phyloP scores from a whole-genome alignment of 805 yeast genomes.

The Teunomyces kruisii region DNA sequence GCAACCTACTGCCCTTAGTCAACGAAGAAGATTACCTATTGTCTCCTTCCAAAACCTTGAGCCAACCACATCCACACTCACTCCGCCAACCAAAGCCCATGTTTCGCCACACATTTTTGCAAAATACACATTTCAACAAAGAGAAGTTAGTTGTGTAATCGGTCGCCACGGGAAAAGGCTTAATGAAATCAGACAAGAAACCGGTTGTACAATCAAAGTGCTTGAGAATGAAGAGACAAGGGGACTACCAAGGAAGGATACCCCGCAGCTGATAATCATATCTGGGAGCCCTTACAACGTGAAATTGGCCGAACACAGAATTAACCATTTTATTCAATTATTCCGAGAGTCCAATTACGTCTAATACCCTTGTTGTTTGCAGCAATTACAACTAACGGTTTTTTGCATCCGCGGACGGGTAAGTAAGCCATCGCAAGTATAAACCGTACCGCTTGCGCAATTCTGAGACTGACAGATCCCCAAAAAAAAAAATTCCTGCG shows the following conservation, averaged over 20 bases:
- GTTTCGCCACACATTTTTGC: not conserved
- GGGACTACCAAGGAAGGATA: not conserved
- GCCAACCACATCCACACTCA: not conserved
- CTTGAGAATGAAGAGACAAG: not conserved
- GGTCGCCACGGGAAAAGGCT: slow-evolving; percentile 26
- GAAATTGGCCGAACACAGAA: slow-evolving; percentile 12
- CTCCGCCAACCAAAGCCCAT: not conserved
- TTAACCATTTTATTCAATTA: not conserved
- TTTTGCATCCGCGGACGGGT: not conserved
- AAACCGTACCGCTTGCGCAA: not conserved
- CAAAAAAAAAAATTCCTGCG: slow-evolving; percentile 2
- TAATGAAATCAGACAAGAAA: slow-evolving; percentile 19
- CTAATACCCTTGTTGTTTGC: not conserved
- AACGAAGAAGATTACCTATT: not conserved
- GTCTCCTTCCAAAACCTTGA: not conserved
- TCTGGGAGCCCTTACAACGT: not conserved
- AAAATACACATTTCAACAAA: slow-evolving; percentile 1
- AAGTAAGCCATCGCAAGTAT: not conserved
- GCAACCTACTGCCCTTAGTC: not conserved
- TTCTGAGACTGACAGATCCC: not conserved
- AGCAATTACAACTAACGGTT: not conserved
- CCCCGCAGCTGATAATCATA: not conserved
- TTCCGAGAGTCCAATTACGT: not conserved
- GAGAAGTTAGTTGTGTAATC: slow-evolving; percentile 20
- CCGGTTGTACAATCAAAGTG: slow-evolving; percentile 23